Evolutionary conservation across 768 basidiomycete species (phyloP).

Genomic region (Filobasidium wieringae): DNA sequence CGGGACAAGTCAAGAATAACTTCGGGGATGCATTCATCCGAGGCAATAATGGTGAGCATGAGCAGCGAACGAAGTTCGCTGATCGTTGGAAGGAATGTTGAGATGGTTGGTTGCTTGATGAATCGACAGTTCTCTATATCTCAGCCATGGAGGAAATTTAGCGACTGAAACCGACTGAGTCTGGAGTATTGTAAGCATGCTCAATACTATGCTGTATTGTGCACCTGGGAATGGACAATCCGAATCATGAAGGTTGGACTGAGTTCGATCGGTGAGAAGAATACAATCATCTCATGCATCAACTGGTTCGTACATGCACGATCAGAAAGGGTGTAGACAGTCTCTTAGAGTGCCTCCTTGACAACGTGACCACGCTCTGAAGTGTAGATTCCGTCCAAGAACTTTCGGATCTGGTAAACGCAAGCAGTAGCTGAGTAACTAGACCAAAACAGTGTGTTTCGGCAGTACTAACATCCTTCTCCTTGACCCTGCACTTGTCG

Average conservation of each 20-base stretch:
- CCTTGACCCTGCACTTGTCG: constrained; percentile 87
- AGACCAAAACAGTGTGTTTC: background rate
- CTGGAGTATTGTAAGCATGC: too few relatives aligned
- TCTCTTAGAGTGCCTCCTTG: constrained; percentile 17
- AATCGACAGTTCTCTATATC: constrained; percentile 30
- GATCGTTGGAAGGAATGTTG: background rate
- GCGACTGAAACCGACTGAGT: background rate
- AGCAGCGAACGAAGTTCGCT: too few relatives aligned
- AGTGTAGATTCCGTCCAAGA: constrained; percentile 48
- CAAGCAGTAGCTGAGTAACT: background rate
- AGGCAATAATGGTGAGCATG: constrained; percentile 35
- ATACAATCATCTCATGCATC: too few relatives aligned
- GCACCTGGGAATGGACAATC: too few relatives aligned
- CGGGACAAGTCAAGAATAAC: constrained; percentile 69
- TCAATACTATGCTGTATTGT: too few relatives aligned
- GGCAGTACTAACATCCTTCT: constrained; percentile 54
- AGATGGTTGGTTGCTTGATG: background rate
- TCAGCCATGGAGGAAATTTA: constrained; percentile 34
- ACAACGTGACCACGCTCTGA: constrained; percentile 35
- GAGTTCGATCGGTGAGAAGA: too few relatives aligned
- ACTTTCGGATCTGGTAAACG: constrained; percentile 72
- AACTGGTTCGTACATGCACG: too few relatives aligned
- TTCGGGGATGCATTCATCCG: constrained; percentile 90
- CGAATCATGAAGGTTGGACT: too few relatives aligned
- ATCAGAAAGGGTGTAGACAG: background rate